Evolutionary conservation across 108 stramenopile genomes (phyloP), one percentile per base, ranked within the genome.

Genomic region (Ochromonas danica): DNA sequence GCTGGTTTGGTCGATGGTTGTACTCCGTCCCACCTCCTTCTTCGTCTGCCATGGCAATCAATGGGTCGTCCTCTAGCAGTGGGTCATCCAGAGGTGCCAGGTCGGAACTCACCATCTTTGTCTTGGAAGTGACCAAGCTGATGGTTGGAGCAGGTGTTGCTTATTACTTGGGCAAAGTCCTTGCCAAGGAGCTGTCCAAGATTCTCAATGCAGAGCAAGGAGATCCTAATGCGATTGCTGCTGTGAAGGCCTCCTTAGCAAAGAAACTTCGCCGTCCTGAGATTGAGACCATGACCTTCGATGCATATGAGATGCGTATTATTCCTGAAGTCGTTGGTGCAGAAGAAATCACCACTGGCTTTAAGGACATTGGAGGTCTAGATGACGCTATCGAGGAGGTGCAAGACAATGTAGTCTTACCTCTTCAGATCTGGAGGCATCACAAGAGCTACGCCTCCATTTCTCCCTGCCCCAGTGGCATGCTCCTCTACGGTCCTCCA

Each of bases 301-400:
- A 40, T 45, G n/a, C 42, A 6, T 90, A 96, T 81, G 95, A 96
- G 82, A 63, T 81, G n/a, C 84, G 87, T 57, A 92, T 94, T 63
- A 92, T 93, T 0, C 84, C 91, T 65, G 90, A 92, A 75, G 90
- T 94, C 0, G 81, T 96, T 60, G 92, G 93, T 85, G 91, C 93
- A 0, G 62, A 82, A 3, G 89, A 90, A 80, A 81, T 94, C n/a
- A 41, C 78, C 3, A 84, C 82, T 0, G 51, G 63, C 0, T 96
- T 96, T 88, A 78, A 84, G 25, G 93, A 93, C 71, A 92, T 97
- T 79, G 96, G 94, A 1, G 96, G 96, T 1, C 80, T 97, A 70
- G 92, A 93, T 63, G 80, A 90, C 3, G 89, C 91, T 40, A 93
- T 93, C 71, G 80, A 88, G 22, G 95, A 96, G 81, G 83, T 99